phyloP scores from a whole-genome alignment of 768 basidiomycete species.

The Leccinum fibrillosum region DNA sequence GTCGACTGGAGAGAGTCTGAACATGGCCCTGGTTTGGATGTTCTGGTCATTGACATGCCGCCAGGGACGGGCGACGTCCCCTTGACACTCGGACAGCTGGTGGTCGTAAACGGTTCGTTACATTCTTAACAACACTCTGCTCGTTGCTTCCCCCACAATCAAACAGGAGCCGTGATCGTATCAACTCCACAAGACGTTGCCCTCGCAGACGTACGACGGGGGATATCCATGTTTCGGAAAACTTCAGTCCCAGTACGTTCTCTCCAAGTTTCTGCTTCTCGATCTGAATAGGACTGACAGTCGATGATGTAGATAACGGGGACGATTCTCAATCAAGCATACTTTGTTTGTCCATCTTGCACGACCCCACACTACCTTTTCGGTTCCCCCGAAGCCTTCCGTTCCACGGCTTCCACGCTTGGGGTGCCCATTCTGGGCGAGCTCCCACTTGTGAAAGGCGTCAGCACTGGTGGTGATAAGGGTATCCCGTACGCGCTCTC shows the following conservation, averaged over 20 bases:
- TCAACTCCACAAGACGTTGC: slow-evolving; percentile 97
- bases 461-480: slow-evolving; percentile 69
- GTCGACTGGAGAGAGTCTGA: slow-evolving; percentile 73
- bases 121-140: neutral
- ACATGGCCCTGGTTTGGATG: slow-evolving; percentile 56
- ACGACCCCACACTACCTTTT: slow-evolving; percentile 60
- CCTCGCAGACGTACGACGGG: slow-evolving; percentile 86
- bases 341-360: slow-evolving; percentile 78
- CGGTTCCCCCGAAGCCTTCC: slow-evolving; percentile 67
- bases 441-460: slow-evolving; percentile 72
- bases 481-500: slow-evolving; percentile 54
- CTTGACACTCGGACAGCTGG: slow-evolving; percentile 85
- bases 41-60: slow-evolving; percentile 93
- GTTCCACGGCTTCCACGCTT: slow-evolving; percentile 52
- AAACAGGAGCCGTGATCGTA: slow-evolving; percentile 82
- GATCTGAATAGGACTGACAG: neutral
- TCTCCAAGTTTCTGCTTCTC: neutral
- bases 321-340: slow-evolving; percentile 82
- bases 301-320: slow-evolving; percentile 66
- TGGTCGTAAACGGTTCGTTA: slow-evolving; percentile 73
- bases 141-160: neutral
- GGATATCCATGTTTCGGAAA: slow-evolving; percentile 90
- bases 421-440: slow-evolving; percentile 69
- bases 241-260: slow-evolving; percentile 75
- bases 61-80: slow-evolving; percentile 97